phyloP scores from a whole-genome alignment of 495 filamentous ascomycete species.

The Penicillium longicatenatum region DNA sequence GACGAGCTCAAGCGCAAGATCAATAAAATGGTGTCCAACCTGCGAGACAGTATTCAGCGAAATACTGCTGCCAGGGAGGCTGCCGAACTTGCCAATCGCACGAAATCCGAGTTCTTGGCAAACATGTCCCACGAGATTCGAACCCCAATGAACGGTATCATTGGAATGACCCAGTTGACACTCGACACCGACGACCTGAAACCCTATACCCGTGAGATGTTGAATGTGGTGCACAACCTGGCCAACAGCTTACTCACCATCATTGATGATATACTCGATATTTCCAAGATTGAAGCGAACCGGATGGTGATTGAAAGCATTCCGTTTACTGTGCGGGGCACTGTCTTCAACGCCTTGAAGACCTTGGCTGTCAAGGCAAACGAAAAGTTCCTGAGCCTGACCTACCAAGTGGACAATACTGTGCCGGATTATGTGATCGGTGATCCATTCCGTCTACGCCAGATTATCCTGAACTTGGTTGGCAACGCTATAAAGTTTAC shows the following conservation, averaged over 20 bases:
- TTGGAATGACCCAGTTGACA: constrained; percentile 96
- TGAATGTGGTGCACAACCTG: constrained; percentile 97
- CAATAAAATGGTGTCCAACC: constrained; percentile 97
- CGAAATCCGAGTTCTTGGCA: constrained; percentile 97
- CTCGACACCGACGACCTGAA: constrained; percentile 91
- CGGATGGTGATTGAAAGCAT: constrained; percentile 99
- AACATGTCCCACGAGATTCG: constrained; percentile 99
- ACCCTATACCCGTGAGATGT: constrained; percentile 94
- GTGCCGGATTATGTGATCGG: constrained; percentile 97
- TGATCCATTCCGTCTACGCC: constrained; percentile 93
- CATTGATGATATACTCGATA: constrained; percentile 98
- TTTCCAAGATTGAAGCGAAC: constrained; percentile 99
- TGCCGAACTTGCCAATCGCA: constrained; percentile 95
- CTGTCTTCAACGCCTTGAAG: constrained; percentile 97
- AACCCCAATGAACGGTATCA: constrained; percentile 89
- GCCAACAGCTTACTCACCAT: constrained; percentile 97
- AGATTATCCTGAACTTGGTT: constrained; percentile 75
- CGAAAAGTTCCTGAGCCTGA: constrained; percentile 91
- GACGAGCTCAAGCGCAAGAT: constrained; percentile 99
- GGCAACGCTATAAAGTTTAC: constrained; percentile 85
- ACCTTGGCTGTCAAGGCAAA: constrained; percentile 97
- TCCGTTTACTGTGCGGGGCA: constrained; percentile 91
- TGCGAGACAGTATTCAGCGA: constrained; percentile 94
- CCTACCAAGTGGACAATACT: constrained; percentile 90
- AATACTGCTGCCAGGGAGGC: constrained; percentile 97